Conservation (phyloP, 805 yeast species). For the Zygotorulaspora florentina region DNA sequence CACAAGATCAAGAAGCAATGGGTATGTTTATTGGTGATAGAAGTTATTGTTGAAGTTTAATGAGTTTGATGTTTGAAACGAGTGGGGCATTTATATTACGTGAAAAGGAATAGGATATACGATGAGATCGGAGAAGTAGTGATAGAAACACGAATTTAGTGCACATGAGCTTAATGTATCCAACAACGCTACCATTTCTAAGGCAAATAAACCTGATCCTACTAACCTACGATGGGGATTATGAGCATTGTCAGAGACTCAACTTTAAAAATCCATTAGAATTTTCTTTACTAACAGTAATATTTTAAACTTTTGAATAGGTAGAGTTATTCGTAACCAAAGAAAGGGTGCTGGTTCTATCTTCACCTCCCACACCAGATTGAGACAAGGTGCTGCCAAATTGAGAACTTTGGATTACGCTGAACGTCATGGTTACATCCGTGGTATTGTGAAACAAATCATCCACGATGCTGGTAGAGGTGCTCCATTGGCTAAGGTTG, state of each 20-base stretch:
- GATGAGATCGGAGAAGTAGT: too few relatives aligned
- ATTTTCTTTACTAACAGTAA: slow-evolving; percentile 18
- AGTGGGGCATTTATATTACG: too few relatives aligned
- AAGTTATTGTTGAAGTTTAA: neutral
- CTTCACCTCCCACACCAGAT: slow-evolving; percentile 99
- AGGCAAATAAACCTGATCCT: neutral
- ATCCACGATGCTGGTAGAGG: slow-evolving; percentile 99
- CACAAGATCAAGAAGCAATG: slow-evolving; percentile 35
- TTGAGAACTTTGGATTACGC: slow-evolving; percentile 98
- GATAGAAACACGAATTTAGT: too few relatives aligned
- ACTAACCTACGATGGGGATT: neutral
- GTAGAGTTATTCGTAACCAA: slow-evolving; percentile 99
- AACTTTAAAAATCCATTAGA: neutral
- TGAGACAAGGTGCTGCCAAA: slow-evolving; percentile 99
- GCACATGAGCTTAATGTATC: too few relatives aligned
- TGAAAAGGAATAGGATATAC: too few relatives aligned
- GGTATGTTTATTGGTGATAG: slow-evolving; percentile 28
- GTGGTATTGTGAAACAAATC: slow-evolving; percentile 98
- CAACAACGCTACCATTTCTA: neutral
- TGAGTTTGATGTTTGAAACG: too few relatives aligned
- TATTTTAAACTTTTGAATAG: slow-evolving; percentile 37
- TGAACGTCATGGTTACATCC: slow-evolving; percentile 99
- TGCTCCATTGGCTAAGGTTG: slow-evolving; percentile 99
- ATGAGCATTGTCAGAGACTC: neutral
- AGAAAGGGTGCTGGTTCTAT: slow-evolving; percentile 99